Conservation (phyloP, 164 flowering plant species). For the Tinospora cordifolia region DNA sequence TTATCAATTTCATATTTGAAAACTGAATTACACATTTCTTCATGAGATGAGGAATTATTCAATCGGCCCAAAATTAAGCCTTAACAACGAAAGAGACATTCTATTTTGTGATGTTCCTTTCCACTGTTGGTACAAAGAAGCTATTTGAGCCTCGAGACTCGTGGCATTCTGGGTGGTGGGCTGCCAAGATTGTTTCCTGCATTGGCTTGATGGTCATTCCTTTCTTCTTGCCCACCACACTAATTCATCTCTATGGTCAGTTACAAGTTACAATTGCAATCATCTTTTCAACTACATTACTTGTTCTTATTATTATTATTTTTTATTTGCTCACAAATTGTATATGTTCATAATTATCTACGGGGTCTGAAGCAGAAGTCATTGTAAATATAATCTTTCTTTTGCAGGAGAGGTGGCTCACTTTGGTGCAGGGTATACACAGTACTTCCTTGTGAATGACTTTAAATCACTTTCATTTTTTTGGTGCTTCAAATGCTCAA, state of each 20-base stretch:
- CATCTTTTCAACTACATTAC: background rate
- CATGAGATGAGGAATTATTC: background rate
- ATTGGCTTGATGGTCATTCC: conserved; percentile 41
- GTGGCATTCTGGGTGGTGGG: conserved; percentile 96
- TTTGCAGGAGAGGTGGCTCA: conserved; percentile 75
- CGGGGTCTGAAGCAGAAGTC: background rate
- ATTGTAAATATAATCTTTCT: conserved; percentile 2
- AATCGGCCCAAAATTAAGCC: conserved; percentile 13
- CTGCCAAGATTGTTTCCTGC: conserved; percentile 49
- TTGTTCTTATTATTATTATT: too few relatives aligned
- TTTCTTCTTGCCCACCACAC: conserved; percentile 50
- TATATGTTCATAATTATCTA: background rate
- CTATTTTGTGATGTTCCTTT: conserved; percentile 67
- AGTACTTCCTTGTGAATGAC: too few relatives aligned
- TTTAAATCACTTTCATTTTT: background rate
- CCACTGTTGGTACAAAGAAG: conserved; percentile 67
- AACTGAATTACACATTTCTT: too few relatives aligned
- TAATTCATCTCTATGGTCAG: conserved; percentile 71
- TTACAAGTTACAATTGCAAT: conserved; percentile 1
- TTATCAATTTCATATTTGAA: too few relatives aligned
- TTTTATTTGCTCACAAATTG: background rate
- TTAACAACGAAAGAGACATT: conserved; percentile 48
- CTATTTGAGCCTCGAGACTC: conserved; percentile 38
- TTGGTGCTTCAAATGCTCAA: background rate
- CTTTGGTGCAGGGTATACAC: conserved; percentile 81